Percentiles rank a stretch among this genome's conserved stretches.
Conservation (phyloP, 1,139 yeast species). For the Pichia inconspicua region DNA sequence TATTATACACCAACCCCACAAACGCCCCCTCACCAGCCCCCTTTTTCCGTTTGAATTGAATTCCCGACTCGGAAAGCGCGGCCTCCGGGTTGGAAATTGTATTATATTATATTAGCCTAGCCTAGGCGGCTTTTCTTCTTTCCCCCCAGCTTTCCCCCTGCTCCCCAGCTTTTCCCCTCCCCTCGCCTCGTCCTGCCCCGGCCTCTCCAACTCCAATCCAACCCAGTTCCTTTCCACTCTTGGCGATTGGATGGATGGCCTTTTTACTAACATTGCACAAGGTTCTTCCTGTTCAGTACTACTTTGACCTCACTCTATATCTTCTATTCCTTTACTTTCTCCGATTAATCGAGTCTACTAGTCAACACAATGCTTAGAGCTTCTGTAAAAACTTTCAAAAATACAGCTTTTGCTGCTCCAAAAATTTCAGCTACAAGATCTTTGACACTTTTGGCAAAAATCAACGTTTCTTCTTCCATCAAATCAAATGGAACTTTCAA, state of each 20-base stretch:
- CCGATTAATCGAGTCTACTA: too few species aligned
- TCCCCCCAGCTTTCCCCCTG: not conserved
- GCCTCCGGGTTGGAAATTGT: too few species aligned
- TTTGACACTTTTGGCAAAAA: not conserved
- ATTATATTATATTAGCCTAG: too few species aligned
- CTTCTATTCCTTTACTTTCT: too few species aligned
- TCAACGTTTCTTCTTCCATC: not conserved
- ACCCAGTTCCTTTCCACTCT: not conserved
- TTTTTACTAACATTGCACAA: too few species aligned
- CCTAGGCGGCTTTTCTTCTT: not conserved
- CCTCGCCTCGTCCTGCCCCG: not conserved
- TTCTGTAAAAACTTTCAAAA: conserved; percentile 8
- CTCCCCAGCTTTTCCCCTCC: not conserved
- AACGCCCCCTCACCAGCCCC: too few species aligned
- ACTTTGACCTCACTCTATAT: too few species aligned
- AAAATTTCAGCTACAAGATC: not conserved
- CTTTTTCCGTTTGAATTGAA: too few species aligned
- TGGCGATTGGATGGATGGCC: too few species aligned
- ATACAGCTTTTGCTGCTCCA: not conserved
- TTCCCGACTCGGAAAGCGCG: too few species aligned
- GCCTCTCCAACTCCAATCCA: not conserved
- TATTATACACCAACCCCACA: too few species aligned
- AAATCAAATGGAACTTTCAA: too few species aligned
- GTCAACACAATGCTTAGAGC: conserved; percentile 13
- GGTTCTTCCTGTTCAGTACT: not conserved